Base-by-base conservation (phyloP, 2,329 filamentous ascomycete genomes). In the Rosellinia necatrix region DNA sequence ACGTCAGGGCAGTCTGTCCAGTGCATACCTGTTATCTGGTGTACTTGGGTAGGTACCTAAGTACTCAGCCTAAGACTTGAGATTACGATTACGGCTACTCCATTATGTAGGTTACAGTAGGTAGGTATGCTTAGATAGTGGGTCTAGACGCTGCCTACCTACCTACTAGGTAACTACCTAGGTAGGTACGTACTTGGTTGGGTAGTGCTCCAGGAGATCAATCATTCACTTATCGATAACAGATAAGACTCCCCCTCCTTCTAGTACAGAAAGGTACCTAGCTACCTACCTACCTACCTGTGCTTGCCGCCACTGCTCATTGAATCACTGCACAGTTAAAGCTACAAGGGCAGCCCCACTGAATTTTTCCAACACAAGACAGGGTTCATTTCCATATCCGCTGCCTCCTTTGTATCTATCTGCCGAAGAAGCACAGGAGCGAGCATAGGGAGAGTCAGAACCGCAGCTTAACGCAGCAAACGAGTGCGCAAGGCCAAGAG, bases 331-430 rank as follows among this genome's bases (percentile, higher is more conserved):
- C n/a, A n/a, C n/a, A n/a, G n/a, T n/a, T n/a, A n/a, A n/a, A 51
- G 12, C 6, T 21, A 22, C 35, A 43, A 17, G 21, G n/a, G 40
- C 21, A 51, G 49, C 59, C 56, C 61, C 61, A 64, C 61, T 60
- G 54, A 57, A 55, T 62, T 63, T 62, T 63, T 59, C 49, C 48
- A 58, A 32, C 55, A 56, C 49, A 56, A 50, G 19, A 41, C 24
- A 27, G n/a, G 54, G 27, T 44, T 27, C 17, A 34, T 48, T 34
- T 19, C 38, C 30, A 52, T 42, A 58, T n/a, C 35, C 40, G 9
- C 54, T n/a, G 30, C 48, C 30, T 27, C 32, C 49, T 46, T 30
- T 21, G 3, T 30, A 42, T 44, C 25, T 34, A 25, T 15, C 12
- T 13, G 41, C 27, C 49, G 27, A 10, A 27, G 30, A 15, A 17